These are phyloP conservation scores for Pseudocercospora pini-densiflorae DNA, from an alignment of 2,329 filamentous ascomycete genomes.

Conservation along the genomic window DNA sequence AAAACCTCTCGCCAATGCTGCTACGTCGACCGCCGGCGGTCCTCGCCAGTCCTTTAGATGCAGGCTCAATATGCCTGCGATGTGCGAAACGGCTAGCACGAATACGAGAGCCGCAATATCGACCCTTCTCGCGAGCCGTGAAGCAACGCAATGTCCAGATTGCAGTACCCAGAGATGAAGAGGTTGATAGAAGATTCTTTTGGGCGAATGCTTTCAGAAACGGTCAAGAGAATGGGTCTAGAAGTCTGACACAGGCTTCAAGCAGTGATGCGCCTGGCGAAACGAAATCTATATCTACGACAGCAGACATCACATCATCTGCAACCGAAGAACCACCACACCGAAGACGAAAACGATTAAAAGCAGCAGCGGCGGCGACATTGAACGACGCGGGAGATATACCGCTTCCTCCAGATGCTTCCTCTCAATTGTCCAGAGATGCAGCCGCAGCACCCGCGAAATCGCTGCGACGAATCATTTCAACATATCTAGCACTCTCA, in stretches of 20 bases:
- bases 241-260: not conserved
- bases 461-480: conserved; percentile 68
- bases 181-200: conserved; percentile 40
- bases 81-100: conserved; percentile 35
- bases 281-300: not conserved
- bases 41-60: conserved; percentile 13
- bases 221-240: conserved; percentile 10
- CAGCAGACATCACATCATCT: not conserved
- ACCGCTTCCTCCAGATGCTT: conserved; percentile 62
- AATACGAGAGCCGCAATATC: conserved; percentile 21
- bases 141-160: conserved; percentile 26
- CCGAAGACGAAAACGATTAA: conserved; percentile 41
- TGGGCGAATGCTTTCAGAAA: conserved; percentile 39
- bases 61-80: conserved; percentile 35
- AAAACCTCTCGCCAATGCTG: conserved; percentile 13
- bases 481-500: conserved; percentile 86
- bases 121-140: conserved; percentile 27
- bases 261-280: not conserved
- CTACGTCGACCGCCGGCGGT: conserved; percentile 17
- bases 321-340: conserved; percentile 37
- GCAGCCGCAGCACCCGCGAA: conserved; percentile 61
- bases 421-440: conserved; percentile 61
- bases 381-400: conserved; percentile 21
- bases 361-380: conserved; percentile 31
- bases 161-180: conserved; percentile 30